phyloP scores from a whole-genome alignment of 192 early-diverging fungal genomes.

The Geosiphon pyriformis region DNA sequence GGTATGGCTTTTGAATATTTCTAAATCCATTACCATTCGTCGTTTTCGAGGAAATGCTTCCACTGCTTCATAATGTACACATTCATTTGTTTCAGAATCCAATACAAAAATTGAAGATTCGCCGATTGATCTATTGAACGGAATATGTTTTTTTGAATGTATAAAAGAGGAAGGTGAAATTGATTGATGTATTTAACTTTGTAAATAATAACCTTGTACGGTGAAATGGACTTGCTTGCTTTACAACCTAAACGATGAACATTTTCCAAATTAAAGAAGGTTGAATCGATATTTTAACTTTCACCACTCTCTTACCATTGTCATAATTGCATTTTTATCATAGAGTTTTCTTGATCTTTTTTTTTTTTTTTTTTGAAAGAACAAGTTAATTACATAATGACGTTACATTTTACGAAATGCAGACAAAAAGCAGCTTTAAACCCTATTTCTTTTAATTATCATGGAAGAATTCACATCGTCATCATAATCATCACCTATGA shows the following conservation, averaged over 20 bases:
- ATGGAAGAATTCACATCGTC: neutral
- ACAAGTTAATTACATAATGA: neutral
- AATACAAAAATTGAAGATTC: slow-evolving; percentile 82
- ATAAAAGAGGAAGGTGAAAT: neutral
- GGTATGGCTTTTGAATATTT: slow-evolving; percentile 55
- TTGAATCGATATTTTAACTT: slow-evolving; percentile 10
- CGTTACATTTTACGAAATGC: neutral
- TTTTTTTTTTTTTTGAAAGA: neutral
- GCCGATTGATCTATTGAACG: slow-evolving; percentile 44
- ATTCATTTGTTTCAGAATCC: slow-evolving; percentile 69
- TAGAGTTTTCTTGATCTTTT: slow-evolving; percentile 56
- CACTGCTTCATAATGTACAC: slow-evolving; percentile 71
- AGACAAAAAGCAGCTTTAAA: neutral
- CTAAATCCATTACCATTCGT: slow-evolving; percentile 52
- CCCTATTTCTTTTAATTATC: neutral
- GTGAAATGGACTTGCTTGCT: slow-evolving; percentile 23
- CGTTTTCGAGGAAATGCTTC: slow-evolving; percentile 53
- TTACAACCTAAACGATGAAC: slow-evolving; percentile 4
- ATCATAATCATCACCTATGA: slow-evolving; percentile 45
- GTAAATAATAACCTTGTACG: slow-evolving; percentile 6
- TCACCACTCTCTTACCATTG: slow-evolving; percentile 82
- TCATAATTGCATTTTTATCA: slow-evolving; percentile 91
- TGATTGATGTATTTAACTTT: too few relatives aligned
- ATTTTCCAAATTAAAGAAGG: neutral
- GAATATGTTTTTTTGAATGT: neutral